Percentiles rank a stretch among this genome's conserved stretches.
Evolutionary conservation across 345 rosid species (phyloP).

Genomic region (Psidium friedrichsthalianum): DNA sequence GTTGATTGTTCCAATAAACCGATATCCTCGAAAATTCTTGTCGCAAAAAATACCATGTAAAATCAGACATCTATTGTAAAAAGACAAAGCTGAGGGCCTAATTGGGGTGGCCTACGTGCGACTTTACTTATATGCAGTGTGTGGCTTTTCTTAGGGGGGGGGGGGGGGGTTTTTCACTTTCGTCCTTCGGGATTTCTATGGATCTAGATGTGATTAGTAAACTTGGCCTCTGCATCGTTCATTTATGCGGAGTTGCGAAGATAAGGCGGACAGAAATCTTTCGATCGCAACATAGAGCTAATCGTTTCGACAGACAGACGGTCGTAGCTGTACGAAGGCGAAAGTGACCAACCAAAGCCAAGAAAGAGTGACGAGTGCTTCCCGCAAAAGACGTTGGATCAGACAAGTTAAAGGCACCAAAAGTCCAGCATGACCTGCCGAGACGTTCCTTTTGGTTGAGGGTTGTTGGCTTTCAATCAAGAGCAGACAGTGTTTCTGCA

Average conservation of each 20-base stretch:
- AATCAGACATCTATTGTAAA: not conserved
- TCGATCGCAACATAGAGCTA: not conserved
- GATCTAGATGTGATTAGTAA: not conserved
- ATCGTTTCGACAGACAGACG: not conserved
- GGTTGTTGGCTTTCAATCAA: not conserved
- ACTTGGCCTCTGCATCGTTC: not conserved
- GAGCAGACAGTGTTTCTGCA: not conserved
- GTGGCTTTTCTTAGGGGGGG: not conserved
- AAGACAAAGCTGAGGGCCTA: not conserved
- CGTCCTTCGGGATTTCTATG: not conserved
- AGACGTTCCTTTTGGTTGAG: not conserved
- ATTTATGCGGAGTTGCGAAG: not conserved
- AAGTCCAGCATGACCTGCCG: not conserved
- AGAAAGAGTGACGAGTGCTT: not conserved
- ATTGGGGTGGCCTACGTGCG: not conserved
- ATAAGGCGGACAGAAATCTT: not conserved
- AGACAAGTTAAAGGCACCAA: not conserved
- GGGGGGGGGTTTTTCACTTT: too few relatives aligned
- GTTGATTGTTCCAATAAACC: not conserved
- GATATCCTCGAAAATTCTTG: not conserved
- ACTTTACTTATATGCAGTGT: not conserved
- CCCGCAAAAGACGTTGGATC: not conserved
- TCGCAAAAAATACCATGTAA: not conserved
- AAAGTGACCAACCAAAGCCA: not conserved
- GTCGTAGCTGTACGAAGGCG: not conserved